These are phyloP conservation scores for Phytopythium cucurbitacearum DNA, from an alignment of 352 stramenopile species.

Conservation along the genomic window DNA sequence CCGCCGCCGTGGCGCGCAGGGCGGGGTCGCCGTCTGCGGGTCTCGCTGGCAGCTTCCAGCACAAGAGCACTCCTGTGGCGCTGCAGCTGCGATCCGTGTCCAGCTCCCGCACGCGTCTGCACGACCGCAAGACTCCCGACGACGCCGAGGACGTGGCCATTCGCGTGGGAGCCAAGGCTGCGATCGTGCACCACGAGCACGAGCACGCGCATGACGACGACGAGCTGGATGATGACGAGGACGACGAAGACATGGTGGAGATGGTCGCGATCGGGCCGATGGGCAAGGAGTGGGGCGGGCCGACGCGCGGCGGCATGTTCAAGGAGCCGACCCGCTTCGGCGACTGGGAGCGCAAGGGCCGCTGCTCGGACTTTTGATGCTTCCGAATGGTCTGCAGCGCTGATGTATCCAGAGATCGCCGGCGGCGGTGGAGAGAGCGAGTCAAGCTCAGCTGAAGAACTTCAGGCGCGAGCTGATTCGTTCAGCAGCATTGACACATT, in stretches of 20 bases:
- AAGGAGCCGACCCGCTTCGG: conserved; percentile 96
- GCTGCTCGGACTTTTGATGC: conserved; percentile 93
- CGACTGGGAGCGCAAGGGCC: conserved; percentile 97
- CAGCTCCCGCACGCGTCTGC: conserved; percentile 14
- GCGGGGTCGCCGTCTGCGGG: conserved; percentile 2
- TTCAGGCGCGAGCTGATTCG: too few relatives aligned
- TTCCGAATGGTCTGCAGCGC: neutral
- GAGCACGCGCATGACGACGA: conserved; percentile 18
- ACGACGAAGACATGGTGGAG: conserved; percentile 92
- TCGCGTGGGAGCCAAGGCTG: conserved; percentile 16
- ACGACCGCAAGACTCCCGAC: conserved; percentile 12
- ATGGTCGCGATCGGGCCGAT: conserved; percentile 91
- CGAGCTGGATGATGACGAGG: conserved; percentile 39
- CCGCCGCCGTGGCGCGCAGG: conserved; percentile 1
- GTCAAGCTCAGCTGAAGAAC: too few relatives aligned
- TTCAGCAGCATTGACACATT: too few relatives aligned
- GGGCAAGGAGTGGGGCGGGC: conserved; percentile 92
- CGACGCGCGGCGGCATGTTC: conserved; percentile 89
- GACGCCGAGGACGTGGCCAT: conserved; percentile 36
- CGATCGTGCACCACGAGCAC: conserved; percentile 15
- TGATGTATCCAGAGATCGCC: neutral
- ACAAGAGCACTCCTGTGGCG: neutral
- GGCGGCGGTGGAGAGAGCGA: too few relatives aligned
- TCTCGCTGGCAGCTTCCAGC: neutral
- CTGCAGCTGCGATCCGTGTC: conserved; percentile 22